These are phyloP conservation scores for Amaranthus palmeri DNA, from an alignment of 148 eudicot species.

Conservation along the genomic window DNA sequence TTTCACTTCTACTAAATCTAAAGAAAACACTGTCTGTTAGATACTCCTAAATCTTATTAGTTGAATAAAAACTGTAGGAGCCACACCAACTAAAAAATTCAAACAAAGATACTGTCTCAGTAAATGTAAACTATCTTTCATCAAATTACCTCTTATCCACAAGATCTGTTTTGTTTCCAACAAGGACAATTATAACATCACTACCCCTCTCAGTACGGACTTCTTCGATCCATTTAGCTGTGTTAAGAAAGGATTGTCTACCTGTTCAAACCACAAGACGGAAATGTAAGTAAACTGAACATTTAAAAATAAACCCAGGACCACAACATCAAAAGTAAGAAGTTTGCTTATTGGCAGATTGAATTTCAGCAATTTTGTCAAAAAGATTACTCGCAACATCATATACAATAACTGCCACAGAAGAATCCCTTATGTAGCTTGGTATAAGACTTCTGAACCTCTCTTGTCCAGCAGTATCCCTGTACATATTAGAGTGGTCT, in stretches of 20 bases:
- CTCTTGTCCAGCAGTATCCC: slow-evolving; percentile 70
- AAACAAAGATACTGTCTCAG: neutral
- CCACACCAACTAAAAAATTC: slow-evolving; percentile 1
- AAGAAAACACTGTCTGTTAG: neutral
- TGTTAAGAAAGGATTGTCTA: slow-evolving; percentile 54
- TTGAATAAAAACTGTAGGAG: neutral
- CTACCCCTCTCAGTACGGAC: slow-evolving; percentile 64
- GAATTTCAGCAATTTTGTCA: neutral
- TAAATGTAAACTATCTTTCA: neutral
- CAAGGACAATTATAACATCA: slow-evolving; percentile 60
- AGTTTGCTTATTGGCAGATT: slow-evolving; percentile 5
- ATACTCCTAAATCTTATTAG: neutral
- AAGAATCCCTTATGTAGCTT: slow-evolving; percentile 57
- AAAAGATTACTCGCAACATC: slow-evolving; percentile 46
- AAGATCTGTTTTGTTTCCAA: slow-evolving; percentile 64
- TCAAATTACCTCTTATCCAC: slow-evolving; percentile 55
- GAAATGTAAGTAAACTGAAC: neutral
- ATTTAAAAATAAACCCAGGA: neutral
- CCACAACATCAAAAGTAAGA: neutral
- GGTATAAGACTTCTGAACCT: slow-evolving; percentile 60
- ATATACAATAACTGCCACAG: slow-evolving; percentile 56
- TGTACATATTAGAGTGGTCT: slow-evolving; percentile 17
- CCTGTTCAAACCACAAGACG: slow-evolving; percentile 25
- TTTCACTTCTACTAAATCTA: too few species aligned
- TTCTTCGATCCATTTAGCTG: slow-evolving; percentile 61